Base-by-base conservation (phyloP, 2,329 filamentous ascomycete species). In the Fusarium sp. region DNA sequence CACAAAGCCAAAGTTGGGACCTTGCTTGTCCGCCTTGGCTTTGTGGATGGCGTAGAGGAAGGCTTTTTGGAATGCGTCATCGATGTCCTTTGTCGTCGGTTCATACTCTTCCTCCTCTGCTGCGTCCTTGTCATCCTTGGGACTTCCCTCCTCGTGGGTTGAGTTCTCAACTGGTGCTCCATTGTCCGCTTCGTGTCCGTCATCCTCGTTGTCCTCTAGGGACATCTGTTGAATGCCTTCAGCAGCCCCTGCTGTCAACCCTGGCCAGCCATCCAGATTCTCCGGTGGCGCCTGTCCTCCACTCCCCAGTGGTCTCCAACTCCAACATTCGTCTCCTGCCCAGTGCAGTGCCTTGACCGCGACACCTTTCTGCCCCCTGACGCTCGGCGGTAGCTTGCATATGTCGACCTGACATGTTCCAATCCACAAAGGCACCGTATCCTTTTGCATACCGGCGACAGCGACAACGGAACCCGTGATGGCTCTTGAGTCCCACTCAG, bases 311-410 rank as follows among this genome's bases (percentile, higher is more conserved):
- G 65, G 52, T 60, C 66, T 77, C 75, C 75, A 77, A 40, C 47
- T 70, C 75, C 75, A 77, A 45, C 70, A 74, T 45, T 77, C 75
- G 29, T 77, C 75, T 8, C 75, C 74, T 16, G 29, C 72, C 74
- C 74, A 77, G 18, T 77, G 75, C 31, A 77, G 66, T 0, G 72
- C 67, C n/a, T 77, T 77, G 18, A 73, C 27, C 0, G 75, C 75
- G 1, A 65, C 67, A 4, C 75, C 75, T 13, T 77, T 77, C 60
- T 76, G 72, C 0, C 75, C 75, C 8, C 65, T 61, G 6, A 77
- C 34, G 16, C 72, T 67, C 1, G 75, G 57, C 16, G 63, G 67
- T 0, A 77, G 45, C 2, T 35, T 69, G 29, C 60, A 59, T 9
- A 77, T 42, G 7, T 77, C 75, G 5, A 74, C 57, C 34, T 77